A percentile compares a stretch with the other conserved stretches of the same genome.
Conservation (phyloP, 169 alveolate species). For the Eimeria necatrix region DNA sequence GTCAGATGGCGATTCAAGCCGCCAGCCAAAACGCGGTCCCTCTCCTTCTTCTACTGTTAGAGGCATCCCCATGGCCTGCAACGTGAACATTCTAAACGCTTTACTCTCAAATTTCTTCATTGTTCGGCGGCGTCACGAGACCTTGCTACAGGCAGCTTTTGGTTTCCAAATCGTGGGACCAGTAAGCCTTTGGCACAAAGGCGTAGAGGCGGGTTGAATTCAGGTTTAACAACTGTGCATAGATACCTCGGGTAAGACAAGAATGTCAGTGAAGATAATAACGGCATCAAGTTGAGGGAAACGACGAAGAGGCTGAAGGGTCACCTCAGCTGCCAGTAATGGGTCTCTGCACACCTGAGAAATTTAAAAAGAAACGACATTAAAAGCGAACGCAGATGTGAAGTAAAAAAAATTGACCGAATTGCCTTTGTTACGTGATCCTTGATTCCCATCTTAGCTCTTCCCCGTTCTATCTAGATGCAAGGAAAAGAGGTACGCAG, state of each 20-base stretch:
- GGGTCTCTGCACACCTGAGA: conserved; percentile 88
- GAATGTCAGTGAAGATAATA: conserved; percentile 90
- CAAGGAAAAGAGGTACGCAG: too few species aligned
- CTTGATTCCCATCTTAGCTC: too few species aligned
- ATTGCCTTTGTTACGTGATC: too few species aligned
- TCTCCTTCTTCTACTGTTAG: conserved; percentile 83
- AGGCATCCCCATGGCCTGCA: conserved; percentile 87
- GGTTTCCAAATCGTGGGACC: too few species aligned
- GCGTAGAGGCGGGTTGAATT: too few species aligned
- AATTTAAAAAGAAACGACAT: background rate
- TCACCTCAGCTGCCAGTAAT: conserved; percentile 89
- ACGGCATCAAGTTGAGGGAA: conserved; percentile 88
- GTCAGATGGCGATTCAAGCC: conserved; percentile 85
- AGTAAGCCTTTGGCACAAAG: too few species aligned
- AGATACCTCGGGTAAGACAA: conserved; percentile 88
- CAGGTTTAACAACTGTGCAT: background rate
- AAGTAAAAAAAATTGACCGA: background rate
- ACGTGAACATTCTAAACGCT: too few species aligned
- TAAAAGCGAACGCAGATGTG: background rate
- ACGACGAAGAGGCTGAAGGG: conserved; percentile 90
- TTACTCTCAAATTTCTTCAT: too few species aligned
- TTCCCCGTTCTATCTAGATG: too few species aligned
- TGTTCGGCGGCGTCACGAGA: too few species aligned
- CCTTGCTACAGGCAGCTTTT: too few species aligned
- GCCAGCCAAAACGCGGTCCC: conserved; percentile 87